Percentiles rank a stretch among this genome's conserved stretches.
phyloP scores from a whole-genome alignment of 2,329 filamentous ascomycete genomes.

The Calonectria hongkongensis region DNA sequence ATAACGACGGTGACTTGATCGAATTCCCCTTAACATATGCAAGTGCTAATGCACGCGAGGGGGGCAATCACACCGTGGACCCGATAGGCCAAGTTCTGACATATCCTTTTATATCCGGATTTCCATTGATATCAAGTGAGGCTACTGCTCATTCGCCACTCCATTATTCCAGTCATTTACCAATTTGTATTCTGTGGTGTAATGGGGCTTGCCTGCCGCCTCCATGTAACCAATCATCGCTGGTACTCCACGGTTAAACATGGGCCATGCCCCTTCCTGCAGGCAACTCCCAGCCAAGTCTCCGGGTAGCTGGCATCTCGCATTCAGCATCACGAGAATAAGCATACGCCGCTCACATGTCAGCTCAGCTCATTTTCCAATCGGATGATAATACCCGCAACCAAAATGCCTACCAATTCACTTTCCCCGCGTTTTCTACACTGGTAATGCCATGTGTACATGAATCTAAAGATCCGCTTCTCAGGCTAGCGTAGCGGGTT shows the following conservation, averaged over 20 bases:
- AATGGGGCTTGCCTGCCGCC: too few relatives aligned
- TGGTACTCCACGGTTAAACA: too few relatives aligned
- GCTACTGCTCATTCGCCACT: neutral
- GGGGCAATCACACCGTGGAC: slow-evolving; percentile 1
- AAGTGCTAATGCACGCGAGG: slow-evolving; percentile 8
- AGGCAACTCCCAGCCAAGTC: neutral
- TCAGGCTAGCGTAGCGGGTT: slow-evolving; percentile 11
- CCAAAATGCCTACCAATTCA: neutral
- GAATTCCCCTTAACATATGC: neutral
- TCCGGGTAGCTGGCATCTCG: neutral
- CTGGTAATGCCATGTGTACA: neutral
- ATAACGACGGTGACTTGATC: neutral
- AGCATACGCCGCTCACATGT: neutral
- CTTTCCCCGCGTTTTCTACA: slow-evolving; percentile 17
- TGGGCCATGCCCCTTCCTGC: neutral
- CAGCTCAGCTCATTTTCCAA: neutral
- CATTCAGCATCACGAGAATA: neutral
- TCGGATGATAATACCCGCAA: slow-evolving; percentile 14
- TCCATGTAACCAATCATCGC: neutral
- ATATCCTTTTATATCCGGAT: slow-evolving; percentile 15
- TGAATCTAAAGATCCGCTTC: neutral
- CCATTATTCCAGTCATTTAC: neutral
- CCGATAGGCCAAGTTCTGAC: neutral
- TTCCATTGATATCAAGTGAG: neutral
- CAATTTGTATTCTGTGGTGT: neutral